Conservation (phyloP, 805 yeast genomes). For the Torulaspora delbrueckii region DNA sequence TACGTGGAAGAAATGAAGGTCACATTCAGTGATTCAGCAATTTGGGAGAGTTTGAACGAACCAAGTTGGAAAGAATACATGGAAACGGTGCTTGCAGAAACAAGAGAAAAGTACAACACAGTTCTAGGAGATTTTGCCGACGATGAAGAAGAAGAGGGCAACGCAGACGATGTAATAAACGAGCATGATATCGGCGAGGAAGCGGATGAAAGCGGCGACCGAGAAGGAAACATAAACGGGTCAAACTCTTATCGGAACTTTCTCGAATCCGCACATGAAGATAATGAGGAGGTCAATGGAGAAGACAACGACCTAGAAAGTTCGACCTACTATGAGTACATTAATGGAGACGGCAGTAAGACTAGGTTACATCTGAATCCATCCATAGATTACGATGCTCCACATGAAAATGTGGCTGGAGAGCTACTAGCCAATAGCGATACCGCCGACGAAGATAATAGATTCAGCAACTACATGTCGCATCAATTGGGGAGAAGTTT, state of each 20-base stretch:
- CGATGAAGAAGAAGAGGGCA: slow-evolving; percentile 30
- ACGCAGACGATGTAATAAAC: slow-evolving; percentile 31
- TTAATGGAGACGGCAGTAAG: slow-evolving; percentile 34
- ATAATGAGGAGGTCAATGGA: slow-evolving; percentile 25
- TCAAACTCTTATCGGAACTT: slow-evolving; percentile 13
- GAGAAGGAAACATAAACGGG: slow-evolving; percentile 19
- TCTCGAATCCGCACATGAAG: slow-evolving; percentile 23
- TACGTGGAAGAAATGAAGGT: slow-evolving; percentile 39
- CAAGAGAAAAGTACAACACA: slow-evolving; percentile 90
- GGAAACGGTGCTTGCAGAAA: slow-evolving; percentile 74
- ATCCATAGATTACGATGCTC: slow-evolving; percentile 36
- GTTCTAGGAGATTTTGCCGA: slow-evolving; percentile 71
- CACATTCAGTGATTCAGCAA: slow-evolving; percentile 24
- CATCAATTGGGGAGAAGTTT: slow-evolving; percentile 22
- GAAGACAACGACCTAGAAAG: slow-evolving; percentile 29
- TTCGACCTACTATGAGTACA: slow-evolving; percentile 35
- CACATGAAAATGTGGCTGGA: slow-evolving; percentile 5
- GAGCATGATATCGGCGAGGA: slow-evolving; percentile 22
- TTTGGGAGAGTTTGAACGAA: slow-evolving; percentile 27
- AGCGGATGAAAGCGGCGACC: slow-evolving; percentile 11
- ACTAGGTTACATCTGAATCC: slow-evolving; percentile 35
- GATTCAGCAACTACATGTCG: slow-evolving; percentile 30
- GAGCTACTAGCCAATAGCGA: slow-evolving; percentile 4
- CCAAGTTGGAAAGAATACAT: slow-evolving; percentile 74
- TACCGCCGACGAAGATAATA: slow-evolving; percentile 17